phyloP scores from a whole-genome alignment of 169 alveolate genomes.

The Eimeria zaria region DNA sequence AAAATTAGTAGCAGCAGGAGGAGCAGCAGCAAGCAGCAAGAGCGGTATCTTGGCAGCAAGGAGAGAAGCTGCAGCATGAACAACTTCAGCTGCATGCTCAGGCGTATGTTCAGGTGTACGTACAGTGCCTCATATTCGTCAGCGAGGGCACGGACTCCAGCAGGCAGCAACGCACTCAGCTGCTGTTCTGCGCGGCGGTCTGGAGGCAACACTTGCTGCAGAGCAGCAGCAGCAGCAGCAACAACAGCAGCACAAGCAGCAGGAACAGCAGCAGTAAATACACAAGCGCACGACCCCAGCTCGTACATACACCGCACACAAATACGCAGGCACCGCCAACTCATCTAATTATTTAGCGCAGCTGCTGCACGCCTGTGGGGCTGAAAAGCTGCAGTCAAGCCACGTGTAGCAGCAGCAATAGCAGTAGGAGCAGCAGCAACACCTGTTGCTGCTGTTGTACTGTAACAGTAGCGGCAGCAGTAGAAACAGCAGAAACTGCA shows the following conservation, averaged over 20 bases:
- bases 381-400: too few species aligned
- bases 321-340: not conserved
- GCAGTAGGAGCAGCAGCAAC: too few species aligned
- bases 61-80: not conserved
- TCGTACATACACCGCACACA: not conserved
- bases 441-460: too few species aligned
- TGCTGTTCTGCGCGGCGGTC: conserved; percentile 46
- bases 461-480: not conserved
- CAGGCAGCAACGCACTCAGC: conserved; percentile 50
- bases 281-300: too few species aligned
- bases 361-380: too few species aligned
- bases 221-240: conserved; percentile 2
- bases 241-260: not conserved
- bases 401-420: too few species aligned
- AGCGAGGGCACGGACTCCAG: conserved; percentile 58
- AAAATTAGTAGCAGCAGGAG: not conserved
- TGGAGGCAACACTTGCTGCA: conserved; percentile 37
- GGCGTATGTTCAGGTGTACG: conserved; percentile 8
- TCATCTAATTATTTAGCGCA: too few species aligned
- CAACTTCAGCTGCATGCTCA: not conserved
- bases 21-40: not conserved
- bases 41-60: not conserved
- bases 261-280: not conserved
- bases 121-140: conserved; percentile 60
- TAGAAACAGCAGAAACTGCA: not conserved